Percentiles rank a stretch among this genome's conserved stretches.
phyloP scores from a whole-genome alignment of 2,329 filamentous ascomycete genomes.

The Herpotrichia juniperi region DNA sequence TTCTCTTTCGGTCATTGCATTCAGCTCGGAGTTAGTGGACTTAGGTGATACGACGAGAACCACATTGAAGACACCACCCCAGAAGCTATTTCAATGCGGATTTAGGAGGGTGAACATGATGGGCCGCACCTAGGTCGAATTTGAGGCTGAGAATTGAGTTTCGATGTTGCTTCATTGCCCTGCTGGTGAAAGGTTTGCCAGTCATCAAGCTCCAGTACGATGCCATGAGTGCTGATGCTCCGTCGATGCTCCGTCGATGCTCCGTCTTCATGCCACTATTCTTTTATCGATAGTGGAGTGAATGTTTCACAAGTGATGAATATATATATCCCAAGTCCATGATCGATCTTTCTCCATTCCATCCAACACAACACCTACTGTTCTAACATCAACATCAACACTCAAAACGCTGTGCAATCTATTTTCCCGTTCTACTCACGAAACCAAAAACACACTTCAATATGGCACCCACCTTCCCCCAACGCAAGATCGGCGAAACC shows the following conservation, averaged over 20 bases:
- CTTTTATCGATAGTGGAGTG: neutral
- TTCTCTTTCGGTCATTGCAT: neutral
- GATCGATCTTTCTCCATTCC: too few relatives aligned
- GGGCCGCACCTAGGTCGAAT: too few relatives aligned
- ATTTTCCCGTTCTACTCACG: neutral
- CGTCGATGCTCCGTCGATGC: neutral
- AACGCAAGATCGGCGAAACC: slow-evolving; percentile 50
- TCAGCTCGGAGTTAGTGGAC: neutral
- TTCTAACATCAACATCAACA: neutral
- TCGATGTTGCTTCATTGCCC: too few relatives aligned
- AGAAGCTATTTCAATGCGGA: neutral
- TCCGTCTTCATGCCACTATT: neutral
- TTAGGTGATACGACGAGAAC: neutral
- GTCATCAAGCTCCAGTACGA: too few relatives aligned
- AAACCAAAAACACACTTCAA: too few relatives aligned
- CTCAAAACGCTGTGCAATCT: neutral
- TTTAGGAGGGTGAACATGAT: slow-evolving; percentile 1
- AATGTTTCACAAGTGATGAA: neutral
- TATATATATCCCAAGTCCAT: slow-evolving; percentile 1
- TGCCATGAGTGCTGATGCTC: neutral
- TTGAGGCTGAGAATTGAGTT: too few relatives aligned
- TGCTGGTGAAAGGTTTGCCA: too few relatives aligned
- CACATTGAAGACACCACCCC: too few relatives aligned
- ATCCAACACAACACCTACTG: neutral
- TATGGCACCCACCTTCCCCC: neutral